Conservation (phyloP, 306 rosid species). For the Cucurbita pepo region DNA sequence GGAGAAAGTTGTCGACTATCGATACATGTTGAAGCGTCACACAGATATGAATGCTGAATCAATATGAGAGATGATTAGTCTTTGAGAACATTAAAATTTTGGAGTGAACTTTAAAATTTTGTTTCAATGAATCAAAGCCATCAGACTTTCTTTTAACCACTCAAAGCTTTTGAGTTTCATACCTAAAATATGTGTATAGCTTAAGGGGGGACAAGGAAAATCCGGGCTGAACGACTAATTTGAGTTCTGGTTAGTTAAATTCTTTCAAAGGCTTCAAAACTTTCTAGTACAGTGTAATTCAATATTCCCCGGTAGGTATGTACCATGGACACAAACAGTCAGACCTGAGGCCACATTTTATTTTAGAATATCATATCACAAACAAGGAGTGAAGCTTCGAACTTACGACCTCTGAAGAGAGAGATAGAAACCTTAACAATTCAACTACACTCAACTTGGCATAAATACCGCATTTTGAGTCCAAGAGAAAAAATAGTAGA, state of each 20-base stretch:
- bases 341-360: not conserved
- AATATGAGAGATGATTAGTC: not conserved
- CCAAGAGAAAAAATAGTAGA: not conserved
- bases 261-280: not conserved
- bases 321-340: not conserved
- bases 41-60: constrained; percentile 77
- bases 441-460: not conserved
- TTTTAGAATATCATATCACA: not conserved
- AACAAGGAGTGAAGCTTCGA: not conserved
- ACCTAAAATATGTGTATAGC: not conserved
- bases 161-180: not conserved
- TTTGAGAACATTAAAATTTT: not conserved
- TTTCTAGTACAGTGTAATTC: not conserved
- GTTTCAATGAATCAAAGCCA: not conserved
- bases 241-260: not conserved
- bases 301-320: not conserved
- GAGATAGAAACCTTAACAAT: not conserved
- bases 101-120: not conserved
- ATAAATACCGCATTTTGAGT: not conserved
- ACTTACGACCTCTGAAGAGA: not conserved
- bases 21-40: constrained; percentile 81
- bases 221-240: not conserved
- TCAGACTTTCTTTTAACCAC: not conserved
- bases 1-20: constrained; percentile 49
- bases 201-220: not conserved